Evolutionary conservation across 495 filamentous ascomycete genomes (phyloP).

Genomic region (Aspergillus olivimuriae): DNA sequence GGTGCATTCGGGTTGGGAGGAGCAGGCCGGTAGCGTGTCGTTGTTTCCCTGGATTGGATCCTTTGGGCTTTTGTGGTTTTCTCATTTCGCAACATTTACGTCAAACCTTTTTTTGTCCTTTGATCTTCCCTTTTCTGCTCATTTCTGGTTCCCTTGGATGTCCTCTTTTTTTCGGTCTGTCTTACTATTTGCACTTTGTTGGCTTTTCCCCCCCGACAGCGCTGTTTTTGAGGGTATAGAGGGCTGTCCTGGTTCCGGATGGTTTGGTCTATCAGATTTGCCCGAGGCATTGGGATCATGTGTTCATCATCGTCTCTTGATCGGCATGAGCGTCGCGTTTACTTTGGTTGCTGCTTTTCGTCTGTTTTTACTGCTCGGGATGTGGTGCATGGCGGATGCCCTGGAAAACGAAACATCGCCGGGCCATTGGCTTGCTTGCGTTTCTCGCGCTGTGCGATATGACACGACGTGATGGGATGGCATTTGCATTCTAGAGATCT

Average conservation of each 20-base stretch:
- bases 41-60: slow-evolving; percentile 31
- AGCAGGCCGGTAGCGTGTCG: slow-evolving; percentile 44
- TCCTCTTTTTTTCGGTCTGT: slow-evolving; percentile 23
- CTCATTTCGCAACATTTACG: slow-evolving; percentile 24
- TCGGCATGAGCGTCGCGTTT: slow-evolving; percentile 22
- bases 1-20: slow-evolving; percentile 47
- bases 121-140: too few species aligned
- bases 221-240: slow-evolving; percentile 30
- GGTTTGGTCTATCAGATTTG: slow-evolving; percentile 36
- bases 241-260: slow-evolving; percentile 24
- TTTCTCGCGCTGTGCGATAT: too few species aligned
- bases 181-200: slow-evolving; percentile 19
- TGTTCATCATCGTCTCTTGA: slow-evolving; percentile 26
- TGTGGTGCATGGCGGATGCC: too few species aligned
- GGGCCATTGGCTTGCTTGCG: too few species aligned
- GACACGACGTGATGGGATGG: too few species aligned
- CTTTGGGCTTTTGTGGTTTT: slow-evolving; percentile 29
- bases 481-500: slow-evolving; percentile 37
- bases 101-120: slow-evolving; percentile 14
- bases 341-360: slow-evolving; percentile 24
- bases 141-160: too few species aligned
- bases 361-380: slow-evolving; percentile 19
- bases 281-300: slow-evolving; percentile 16
- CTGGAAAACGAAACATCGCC: too few species aligned
- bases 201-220: slow-evolving; percentile 28